Conservation (phyloP, 768 basidiomycete genomes). For the Hygrophoropsis aurantiaca region DNA sequence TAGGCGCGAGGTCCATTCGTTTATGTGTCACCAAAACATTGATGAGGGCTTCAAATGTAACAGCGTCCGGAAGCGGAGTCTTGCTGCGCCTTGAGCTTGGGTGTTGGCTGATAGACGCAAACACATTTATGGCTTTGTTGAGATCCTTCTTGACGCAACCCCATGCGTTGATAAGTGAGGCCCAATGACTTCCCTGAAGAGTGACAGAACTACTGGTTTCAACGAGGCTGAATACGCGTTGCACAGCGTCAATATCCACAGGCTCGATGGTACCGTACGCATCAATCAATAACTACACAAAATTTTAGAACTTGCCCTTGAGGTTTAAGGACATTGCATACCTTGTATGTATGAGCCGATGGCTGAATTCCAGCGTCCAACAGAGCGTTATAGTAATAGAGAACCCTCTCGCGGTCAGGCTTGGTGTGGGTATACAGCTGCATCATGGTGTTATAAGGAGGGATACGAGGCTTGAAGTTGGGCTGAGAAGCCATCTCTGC, state of each 20-base stretch:
- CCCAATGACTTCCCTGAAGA: constrained; percentile 66
- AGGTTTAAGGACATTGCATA: constrained; percentile 23
- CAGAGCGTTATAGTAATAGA: constrained; percentile 76
- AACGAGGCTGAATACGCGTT: constrained; percentile 65
- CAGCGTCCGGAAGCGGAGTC: constrained; percentile 64
- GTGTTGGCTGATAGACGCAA: constrained; percentile 68
- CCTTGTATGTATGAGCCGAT: constrained; percentile 94
- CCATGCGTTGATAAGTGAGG: constrained; percentile 84
- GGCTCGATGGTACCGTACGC: constrained; percentile 86
- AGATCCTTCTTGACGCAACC: constrained; percentile 81
- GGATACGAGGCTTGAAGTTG: constrained; percentile 85
- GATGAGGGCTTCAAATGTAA: constrained; percentile 88
- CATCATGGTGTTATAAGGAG: constrained; percentile 99
- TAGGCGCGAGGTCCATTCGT: constrained; percentile 72
- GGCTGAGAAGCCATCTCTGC: constrained; percentile 72
- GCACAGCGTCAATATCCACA: constrained; percentile 70
- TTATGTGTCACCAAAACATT: constrained; percentile 81
- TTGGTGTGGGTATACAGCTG: constrained; percentile 92
- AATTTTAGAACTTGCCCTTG: constrained; percentile 1
- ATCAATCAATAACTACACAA: constrained; percentile 76
- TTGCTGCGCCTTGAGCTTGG: constrained; percentile 37
- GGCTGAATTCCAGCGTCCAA: constrained; percentile 60
- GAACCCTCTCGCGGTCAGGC: constrained; percentile 74
- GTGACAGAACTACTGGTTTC: constrained; percentile 33
- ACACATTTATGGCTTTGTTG: constrained; percentile 70